Percentiles rank a stretch among this genome's conserved stretches.
Evolutionary conservation across 1,139 yeast genomes (phyloP).

Genomic region (Candida anutae): DNA sequence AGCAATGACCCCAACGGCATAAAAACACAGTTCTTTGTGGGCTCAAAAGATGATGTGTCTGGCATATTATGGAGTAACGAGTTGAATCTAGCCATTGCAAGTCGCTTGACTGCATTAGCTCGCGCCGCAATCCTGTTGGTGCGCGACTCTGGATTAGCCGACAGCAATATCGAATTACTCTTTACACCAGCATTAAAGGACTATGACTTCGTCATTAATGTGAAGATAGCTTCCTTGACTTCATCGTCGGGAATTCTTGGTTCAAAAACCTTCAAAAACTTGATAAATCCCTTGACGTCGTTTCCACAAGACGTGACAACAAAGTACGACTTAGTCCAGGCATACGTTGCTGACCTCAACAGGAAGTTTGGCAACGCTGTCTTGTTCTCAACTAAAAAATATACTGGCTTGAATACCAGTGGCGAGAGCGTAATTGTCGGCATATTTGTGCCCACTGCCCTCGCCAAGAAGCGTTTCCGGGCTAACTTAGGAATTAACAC

Average conservation of each 20-base stretch:
- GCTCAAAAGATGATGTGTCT: conserved; percentile 71
- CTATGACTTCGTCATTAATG: conserved; percentile 67
- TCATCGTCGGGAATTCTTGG: conserved; percentile 51
- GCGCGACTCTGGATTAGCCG: conserved; percentile 34
- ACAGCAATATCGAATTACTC: conserved; percentile 43
- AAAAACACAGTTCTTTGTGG: conserved; percentile 75
- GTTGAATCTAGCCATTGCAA: conserved; percentile 68
- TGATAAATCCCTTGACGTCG: conserved; percentile 31
- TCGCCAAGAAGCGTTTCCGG: conserved; percentile 58
- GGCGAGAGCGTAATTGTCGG: conserved; percentile 66
- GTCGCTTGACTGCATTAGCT: conserved; percentile 81
- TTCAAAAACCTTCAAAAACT: conserved; percentile 55
- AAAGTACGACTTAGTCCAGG: conserved; percentile 50
- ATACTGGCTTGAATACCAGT: conserved; percentile 40
- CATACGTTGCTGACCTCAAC: conserved; percentile 47
- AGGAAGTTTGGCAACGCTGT: conserved; percentile 48
- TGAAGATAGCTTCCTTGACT: conserved; percentile 40
- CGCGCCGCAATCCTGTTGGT: conserved; percentile 61
- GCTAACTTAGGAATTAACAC: conserved; percentile 75
- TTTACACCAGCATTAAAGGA: conserved; percentile 80
- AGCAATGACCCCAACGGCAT: conserved; percentile 75
- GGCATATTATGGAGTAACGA: conserved; percentile 79
- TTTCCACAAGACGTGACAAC: conserved; percentile 40
- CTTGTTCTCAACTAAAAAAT: conserved; percentile 53
- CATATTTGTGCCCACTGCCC: conserved; percentile 61